Evolutionary conservation across 345 rosid species (phyloP).

Genomic region (Diplotaxis tenuifolia): DNA sequence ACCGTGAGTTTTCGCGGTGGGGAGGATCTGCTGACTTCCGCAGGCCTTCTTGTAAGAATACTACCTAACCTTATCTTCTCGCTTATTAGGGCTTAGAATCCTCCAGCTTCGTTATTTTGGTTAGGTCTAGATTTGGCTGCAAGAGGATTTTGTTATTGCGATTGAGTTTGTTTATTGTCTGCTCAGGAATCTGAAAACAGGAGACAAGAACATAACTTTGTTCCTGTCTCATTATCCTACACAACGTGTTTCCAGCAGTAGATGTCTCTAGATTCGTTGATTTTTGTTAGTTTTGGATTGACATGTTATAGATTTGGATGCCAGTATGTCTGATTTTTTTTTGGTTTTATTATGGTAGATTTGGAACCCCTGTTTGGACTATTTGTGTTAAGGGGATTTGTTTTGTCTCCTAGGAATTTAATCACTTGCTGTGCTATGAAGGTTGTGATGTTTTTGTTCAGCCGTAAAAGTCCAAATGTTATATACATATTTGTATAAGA

Average conservation of each 20-base stretch:
- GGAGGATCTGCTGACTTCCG: conserved; percentile 79
- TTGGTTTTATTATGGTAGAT: too few species aligned
- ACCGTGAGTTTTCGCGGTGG: conserved; percentile 59
- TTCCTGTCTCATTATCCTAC: background rate
- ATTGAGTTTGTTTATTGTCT: background rate
- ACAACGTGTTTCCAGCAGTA: background rate
- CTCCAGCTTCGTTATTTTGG: background rate
- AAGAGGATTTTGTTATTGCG: conserved; percentile 4
- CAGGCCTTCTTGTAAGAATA: conserved; percentile 72
- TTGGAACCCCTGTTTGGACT: background rate
- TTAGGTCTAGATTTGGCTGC: conserved; percentile 2
- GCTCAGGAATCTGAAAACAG: background rate
- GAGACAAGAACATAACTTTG: background rate
- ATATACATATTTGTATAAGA: too few species aligned
- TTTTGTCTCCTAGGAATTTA: background rate
- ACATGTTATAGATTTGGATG: conserved; percentile 18
- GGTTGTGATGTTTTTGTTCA: background rate
- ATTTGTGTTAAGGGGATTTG: background rate
- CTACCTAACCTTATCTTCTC: conserved; percentile 6
- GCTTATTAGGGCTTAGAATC: conserved; percentile 19
- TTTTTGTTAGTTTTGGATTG: background rate
- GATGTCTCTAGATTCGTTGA: background rate
- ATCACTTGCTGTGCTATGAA: conserved; percentile 3
- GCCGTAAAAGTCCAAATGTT: background rate
- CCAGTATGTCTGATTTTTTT: too few species aligned